A percentile compares a stretch with the other conserved stretches of the same genome.
phyloP scores from a whole-genome alignment of 768 basidiomycete species.

The Sarcomyxa edulis region DNA sequence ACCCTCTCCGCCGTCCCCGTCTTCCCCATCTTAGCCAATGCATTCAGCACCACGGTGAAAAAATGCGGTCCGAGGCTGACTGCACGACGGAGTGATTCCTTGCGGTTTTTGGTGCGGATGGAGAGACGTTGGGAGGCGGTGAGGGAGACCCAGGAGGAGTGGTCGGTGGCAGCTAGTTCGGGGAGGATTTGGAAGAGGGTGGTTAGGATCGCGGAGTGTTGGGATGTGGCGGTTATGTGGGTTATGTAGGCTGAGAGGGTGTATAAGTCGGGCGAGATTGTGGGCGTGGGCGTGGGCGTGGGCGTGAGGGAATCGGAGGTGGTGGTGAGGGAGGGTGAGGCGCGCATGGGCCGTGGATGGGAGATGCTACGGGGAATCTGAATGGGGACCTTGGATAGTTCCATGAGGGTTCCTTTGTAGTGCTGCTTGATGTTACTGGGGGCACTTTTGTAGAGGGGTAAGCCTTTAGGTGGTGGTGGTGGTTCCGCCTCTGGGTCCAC shows the following conservation, averaged over 20 bases:
- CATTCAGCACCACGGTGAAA: slow-evolving; percentile 55
- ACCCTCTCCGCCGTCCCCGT: slow-evolving; percentile 56
- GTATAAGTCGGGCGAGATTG: slow-evolving; percentile 32
- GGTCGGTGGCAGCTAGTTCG: slow-evolving; percentile 33
- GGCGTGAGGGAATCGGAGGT: no score
- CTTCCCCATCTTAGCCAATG: slow-evolving; percentile 49
- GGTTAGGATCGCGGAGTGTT: slow-evolving; percentile 34
- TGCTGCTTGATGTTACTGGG: no score
- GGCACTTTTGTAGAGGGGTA: no score
- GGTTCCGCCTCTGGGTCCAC: no score
- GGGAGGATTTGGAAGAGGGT: slow-evolving; percentile 56
- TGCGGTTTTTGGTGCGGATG: slow-evolving; percentile 7
- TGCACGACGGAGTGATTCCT: slow-evolving; percentile 33
- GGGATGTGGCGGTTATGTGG: slow-evolving; percentile 46
- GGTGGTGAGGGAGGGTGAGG: no score
- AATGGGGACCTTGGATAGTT: no score
- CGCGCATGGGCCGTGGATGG: no score
- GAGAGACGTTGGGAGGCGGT: background rate
- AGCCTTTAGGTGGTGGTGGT: slow-evolving; percentile 3
- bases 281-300: slow-evolving; percentile 1
- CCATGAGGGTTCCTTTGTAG: no score
- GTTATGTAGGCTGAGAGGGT: slow-evolving; percentile 50
- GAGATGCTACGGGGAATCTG: no score
- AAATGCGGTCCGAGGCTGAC: slow-evolving; percentile 53
- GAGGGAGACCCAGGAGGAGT: slow-evolving; percentile 29